Evolutionary conservation across 768 basidiomycete species (phyloP).

Genomic region (Tylopilus vinaceipallidus): DNA sequence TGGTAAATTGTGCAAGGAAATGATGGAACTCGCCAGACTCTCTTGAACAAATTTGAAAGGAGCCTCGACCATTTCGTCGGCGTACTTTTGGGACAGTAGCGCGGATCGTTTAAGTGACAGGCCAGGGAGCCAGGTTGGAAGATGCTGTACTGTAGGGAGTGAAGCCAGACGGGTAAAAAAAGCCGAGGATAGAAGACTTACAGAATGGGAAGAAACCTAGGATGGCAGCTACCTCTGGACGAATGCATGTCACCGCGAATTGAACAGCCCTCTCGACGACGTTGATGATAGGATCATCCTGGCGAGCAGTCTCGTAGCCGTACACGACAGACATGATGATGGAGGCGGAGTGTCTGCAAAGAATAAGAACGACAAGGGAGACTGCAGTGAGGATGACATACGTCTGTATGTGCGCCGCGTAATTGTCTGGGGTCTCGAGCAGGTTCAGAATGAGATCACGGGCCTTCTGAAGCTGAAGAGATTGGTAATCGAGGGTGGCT

Average conservation of each 20-base stretch:
- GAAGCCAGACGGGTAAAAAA: background rate
- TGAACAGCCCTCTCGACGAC: slow-evolving; percentile 26
- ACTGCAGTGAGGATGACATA: slow-evolving; percentile 3
- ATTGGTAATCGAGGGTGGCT: slow-evolving; percentile 18
- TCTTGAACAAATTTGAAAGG: slow-evolving; percentile 35
- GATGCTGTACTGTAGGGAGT: slow-evolving; percentile 28
- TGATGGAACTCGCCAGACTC: slow-evolving; percentile 27
- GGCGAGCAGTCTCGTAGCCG: slow-evolving; percentile 25
- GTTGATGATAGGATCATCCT: slow-evolving; percentile 26
- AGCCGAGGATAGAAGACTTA: slow-evolving; percentile 14
- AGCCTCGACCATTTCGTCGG: slow-evolving; percentile 23
- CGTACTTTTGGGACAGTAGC: slow-evolving; percentile 15
- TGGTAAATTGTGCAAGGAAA: background rate
- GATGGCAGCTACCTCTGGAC: slow-evolving; percentile 31
- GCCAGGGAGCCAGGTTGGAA: slow-evolving; percentile 43
- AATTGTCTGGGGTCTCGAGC: slow-evolving; percentile 20
- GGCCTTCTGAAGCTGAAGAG: slow-evolving; percentile 25
- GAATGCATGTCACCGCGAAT: slow-evolving; percentile 20
- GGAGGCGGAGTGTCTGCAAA: slow-evolving; percentile 22
- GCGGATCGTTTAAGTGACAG: slow-evolving; percentile 35
- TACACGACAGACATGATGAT: slow-evolving; percentile 33
- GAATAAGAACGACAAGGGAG: background rate
- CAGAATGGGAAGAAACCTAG: slow-evolving; percentile 39
- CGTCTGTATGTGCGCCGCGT: slow-evolving; percentile 25
- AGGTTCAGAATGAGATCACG: slow-evolving; percentile 26